Evolutionary conservation across 176 grass and related monocot genomes (phyloP).

Genomic region (Eragrostis nindensis): DNA sequence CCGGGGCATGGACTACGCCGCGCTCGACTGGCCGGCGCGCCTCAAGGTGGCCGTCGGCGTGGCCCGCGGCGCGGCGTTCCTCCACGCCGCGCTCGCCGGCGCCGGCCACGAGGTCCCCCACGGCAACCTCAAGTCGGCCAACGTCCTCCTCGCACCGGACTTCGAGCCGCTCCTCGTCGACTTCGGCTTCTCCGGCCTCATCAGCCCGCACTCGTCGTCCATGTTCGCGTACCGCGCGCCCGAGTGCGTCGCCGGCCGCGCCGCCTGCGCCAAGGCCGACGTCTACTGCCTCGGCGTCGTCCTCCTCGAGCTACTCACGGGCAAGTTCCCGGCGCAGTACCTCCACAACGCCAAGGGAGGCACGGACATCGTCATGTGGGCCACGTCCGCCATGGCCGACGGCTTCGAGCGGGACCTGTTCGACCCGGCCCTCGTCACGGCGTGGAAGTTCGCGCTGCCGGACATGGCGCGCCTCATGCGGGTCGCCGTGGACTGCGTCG

Average conservation of each 20-base stretch:
- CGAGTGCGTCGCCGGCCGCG: slow-evolving; percentile 44
- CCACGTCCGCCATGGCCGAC: slow-evolving; percentile 56
- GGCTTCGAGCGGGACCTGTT: slow-evolving; percentile 71
- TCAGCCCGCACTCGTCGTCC: slow-evolving; percentile 43
- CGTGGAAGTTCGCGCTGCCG: slow-evolving; percentile 54
- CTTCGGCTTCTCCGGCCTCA: slow-evolving; percentile 71
- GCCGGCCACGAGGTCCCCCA: slow-evolving; percentile 51
- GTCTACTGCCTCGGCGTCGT: slow-evolving; percentile 93
- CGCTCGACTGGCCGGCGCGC: slow-evolving; percentile 70
- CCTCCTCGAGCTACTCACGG: slow-evolving; percentile 91
- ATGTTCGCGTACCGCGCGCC: slow-evolving; percentile 65
- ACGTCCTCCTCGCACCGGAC: slow-evolving; percentile 78
- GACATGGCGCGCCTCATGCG: slow-evolving; percentile 80
- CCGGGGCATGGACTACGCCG: slow-evolving; percentile 73
- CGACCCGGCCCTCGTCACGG: slow-evolving; percentile 61
- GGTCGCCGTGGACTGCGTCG: slow-evolving; percentile 61
- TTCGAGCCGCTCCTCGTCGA: slow-evolving; percentile 88
- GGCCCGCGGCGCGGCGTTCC: slow-evolving; percentile 57
- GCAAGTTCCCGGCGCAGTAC: slow-evolving; percentile 89
- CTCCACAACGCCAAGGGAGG: slow-evolving; percentile 70
- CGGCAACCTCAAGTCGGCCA: slow-evolving; percentile 93
- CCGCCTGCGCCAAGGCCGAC: slow-evolving; percentile 60
- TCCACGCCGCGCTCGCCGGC: slow-evolving; percentile 49
- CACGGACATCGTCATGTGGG: slow-evolving; percentile 89
- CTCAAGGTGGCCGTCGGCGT: slow-evolving; percentile 67